Evolutionary conservation across 768 basidiomycete genomes (phyloP), one percentile per base, ranked within the genome.

Genomic region (Macrocybe gigantea): DNA sequence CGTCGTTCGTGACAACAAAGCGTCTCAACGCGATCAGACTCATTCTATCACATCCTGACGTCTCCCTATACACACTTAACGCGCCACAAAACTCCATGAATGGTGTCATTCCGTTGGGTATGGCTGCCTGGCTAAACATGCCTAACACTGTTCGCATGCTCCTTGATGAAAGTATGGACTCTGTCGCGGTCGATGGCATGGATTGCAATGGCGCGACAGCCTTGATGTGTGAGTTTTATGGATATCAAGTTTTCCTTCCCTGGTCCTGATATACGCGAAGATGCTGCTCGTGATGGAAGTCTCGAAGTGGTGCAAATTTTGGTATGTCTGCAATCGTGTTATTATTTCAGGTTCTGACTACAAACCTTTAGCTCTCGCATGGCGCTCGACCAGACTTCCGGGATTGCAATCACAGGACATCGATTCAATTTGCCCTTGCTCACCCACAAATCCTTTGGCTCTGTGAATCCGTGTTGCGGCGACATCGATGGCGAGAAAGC

Each of bases 121-220:
- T 88, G 72, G 85, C 87, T 6, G 80, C 87, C 1, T 90, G 86
- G 85, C 72, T 89, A 13, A 82, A 88, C 55, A 67, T 77, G 62
- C 75, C 77, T 8, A 64, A 75, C 11, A 73, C 70, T 22, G 83
- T 90, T n/a, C 69, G 69, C 47, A 56, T 80, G 37, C 66, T 90
- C n/a, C 73, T 90, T 22, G 79, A 85, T 40, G 74, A 69, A 30
- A 83, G 82, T 54, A 63, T 69, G 2, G 82, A 80, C 38, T 60
- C 76, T 15, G 78, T 90, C 15, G 75, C 82, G 6, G 85, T 88
- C 3, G 83, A 90, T 53, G 85, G 81, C 32, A 77, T 80, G 70
- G 88, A 91, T 57, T 66, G 76, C 15, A 79, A 84, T 57, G 85
- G 85, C 6, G 87, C 84, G 15, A 91, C 88, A 29, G 80, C 88